A percentile compares a stretch with the other conserved stretches of the same genome.
Evolutionary conservation across 2,329 filamentous ascomycete genomes (phyloP).

Genomic region (Fusarium sp.): DNA sequence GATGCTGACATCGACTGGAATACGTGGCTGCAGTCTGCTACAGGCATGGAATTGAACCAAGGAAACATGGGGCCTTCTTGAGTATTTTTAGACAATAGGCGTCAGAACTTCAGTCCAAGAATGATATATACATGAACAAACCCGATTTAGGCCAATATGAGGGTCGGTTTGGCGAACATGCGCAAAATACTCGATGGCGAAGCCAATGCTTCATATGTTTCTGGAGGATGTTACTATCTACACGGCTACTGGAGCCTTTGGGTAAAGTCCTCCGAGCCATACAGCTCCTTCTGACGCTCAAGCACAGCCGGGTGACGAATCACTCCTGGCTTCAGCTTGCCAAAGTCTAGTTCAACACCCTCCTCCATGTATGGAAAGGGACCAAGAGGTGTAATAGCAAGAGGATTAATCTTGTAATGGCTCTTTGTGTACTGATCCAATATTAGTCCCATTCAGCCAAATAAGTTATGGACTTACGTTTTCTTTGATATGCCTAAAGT

Average conservation of each 20-base stretch:
- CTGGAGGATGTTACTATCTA: not conserved
- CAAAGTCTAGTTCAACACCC: constrained; percentile 30
- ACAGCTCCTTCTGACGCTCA: constrained; percentile 35
- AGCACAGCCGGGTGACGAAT: constrained; percentile 38
- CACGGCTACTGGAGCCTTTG: not conserved
- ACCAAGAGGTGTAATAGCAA: constrained; percentile 40
- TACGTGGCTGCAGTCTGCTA: constrained; percentile 47
- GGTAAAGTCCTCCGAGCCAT: not conserved
- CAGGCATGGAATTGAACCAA: constrained; percentile 40
- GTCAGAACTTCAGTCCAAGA: not conserved
- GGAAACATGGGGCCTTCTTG: not conserved
- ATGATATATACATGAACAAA: not conserved
- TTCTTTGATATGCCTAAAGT: constrained; percentile 75
- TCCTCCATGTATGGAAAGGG: constrained; percentile 40
- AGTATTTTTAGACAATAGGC: fast-evolving
- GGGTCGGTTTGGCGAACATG: fast-evolving
- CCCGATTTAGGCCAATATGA: too few relatives aligned
- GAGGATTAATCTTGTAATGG: constrained; percentile 38
- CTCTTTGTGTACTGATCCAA: constrained; percentile 38
- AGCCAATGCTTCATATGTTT: fast-evolving
- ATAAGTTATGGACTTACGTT: constrained; percentile 42
- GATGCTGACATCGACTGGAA: constrained; percentile 48
- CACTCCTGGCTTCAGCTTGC: constrained; percentile 29
- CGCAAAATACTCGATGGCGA: not conserved
- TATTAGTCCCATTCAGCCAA: not conserved